Evolutionary conservation across 306 rosid species (phyloP).

Genomic region (Pyrus communis): DNA sequence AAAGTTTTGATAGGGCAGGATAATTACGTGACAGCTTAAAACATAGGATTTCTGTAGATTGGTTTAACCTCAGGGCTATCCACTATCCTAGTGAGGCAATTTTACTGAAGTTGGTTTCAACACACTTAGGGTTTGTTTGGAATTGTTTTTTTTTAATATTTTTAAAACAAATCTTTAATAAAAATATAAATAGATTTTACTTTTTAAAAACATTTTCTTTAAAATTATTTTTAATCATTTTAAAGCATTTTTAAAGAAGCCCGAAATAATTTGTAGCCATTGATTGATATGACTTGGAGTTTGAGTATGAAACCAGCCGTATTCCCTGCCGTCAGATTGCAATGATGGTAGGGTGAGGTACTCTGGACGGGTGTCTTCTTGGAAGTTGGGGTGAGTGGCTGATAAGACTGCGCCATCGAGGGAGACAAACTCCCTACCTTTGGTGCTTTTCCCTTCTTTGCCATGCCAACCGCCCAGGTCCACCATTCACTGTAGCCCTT

Average conservation of each 20-base stretch:
- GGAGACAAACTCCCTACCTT: conserved; percentile 27
- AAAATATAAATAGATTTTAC: accelerated
- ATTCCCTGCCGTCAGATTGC: conserved; percentile 30
- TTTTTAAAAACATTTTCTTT: too few species aligned
- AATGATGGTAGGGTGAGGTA: conserved; percentile 8
- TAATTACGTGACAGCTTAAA: too few species aligned
- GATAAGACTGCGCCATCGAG: conserved; percentile 31
- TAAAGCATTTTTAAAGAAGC: too few species aligned
- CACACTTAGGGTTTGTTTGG: too few species aligned
- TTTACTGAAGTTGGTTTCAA: too few species aligned
- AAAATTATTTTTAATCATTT: too few species aligned
- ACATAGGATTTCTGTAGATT: too few species aligned
- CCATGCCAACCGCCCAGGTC: neutral
- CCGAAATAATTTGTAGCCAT: conserved; percentile 4
- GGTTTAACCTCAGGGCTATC: neutral
- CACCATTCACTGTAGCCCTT: neutral
- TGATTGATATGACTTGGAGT: neutral
- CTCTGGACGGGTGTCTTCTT: conserved; percentile 5
- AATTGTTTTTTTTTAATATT: too few species aligned
- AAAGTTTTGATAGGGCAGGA: too few species aligned
- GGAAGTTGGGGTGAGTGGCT: conserved; percentile 31
- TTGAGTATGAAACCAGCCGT: neutral
- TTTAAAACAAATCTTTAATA: too few species aligned
- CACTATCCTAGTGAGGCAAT: too few species aligned
- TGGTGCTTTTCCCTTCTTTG: neutral